Conservation (phyloP, 1,139 yeast species). For the Geotrichum klebahnii region DNA sequence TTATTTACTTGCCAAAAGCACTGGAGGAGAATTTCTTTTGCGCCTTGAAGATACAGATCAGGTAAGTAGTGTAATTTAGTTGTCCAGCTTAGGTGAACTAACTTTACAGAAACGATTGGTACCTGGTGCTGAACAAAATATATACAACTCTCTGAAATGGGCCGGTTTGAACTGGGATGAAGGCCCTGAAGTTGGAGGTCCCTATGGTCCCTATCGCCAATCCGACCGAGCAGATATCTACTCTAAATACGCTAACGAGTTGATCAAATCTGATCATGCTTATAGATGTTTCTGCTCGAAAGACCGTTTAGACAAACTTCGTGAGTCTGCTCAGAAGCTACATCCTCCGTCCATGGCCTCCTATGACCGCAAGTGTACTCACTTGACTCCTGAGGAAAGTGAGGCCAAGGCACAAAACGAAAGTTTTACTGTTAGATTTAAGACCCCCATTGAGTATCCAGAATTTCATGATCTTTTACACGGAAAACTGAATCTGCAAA, state of each 20-base stretch:
- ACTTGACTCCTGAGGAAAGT: slow-evolving; percentile 45
- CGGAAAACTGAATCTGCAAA: slow-evolving; percentile 71
- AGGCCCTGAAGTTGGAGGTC: slow-evolving; percentile 69
- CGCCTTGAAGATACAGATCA: slow-evolving; percentile 91
- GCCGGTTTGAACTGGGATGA: slow-evolving; percentile 74
- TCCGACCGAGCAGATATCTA: slow-evolving; percentile 72
- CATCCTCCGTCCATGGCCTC: slow-evolving; percentile 90
- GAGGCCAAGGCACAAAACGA: slow-evolving; percentile 38
- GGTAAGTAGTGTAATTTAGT: slow-evolving; percentile 26
- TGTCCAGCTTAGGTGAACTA: slow-evolving; percentile 4
- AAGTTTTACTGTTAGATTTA: slow-evolving; percentile 37
- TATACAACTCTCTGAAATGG: slow-evolving; percentile 74
- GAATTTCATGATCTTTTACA: slow-evolving; percentile 67
- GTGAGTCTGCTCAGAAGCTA: slow-evolving; percentile 67
- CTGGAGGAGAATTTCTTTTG: slow-evolving; percentile 74
- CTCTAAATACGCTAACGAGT: slow-evolving; percentile 49
- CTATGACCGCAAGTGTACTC: slow-evolving; percentile 76
- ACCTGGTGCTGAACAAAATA: slow-evolving; percentile 74
- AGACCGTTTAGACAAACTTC: slow-evolving; percentile 62
- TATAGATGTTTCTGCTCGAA: slow-evolving; percentile 83
- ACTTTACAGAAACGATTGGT: slow-evolving; percentile 55
- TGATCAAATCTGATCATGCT: slow-evolving; percentile 68
- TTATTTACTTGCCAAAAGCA: slow-evolving; percentile 70
- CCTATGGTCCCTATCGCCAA: slow-evolving; percentile 74
- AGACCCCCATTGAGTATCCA: slow-evolving; percentile 70